Evolutionary conservation across 495 filamentous ascomycete genomes (phyloP), one percentile per base, ranked within the genome.

Genomic region (Lasiosphaeris hirsuta): DNA sequence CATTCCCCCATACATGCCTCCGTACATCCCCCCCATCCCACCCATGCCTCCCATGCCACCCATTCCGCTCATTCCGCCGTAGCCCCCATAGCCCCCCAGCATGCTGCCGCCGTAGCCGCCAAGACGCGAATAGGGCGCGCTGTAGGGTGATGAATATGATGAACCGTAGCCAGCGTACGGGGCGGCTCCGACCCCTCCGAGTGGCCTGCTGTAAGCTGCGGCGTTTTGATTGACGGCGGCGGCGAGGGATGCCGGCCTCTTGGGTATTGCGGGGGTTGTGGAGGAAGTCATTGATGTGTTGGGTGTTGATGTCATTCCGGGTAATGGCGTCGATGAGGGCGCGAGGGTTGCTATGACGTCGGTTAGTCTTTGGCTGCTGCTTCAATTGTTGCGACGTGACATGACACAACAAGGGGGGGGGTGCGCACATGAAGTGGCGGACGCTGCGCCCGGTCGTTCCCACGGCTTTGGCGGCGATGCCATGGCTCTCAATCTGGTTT

Each of bases 401-500:
- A 33, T n/a, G 3, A 49, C 13, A 43, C 41, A 50, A 55, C 47
- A 57, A 47, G 38, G 37, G 15, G 19, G 18, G 39, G n/a, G 45
- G 47, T 17, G 59, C 71, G 47, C 69, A 85, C 78, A 72, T 63
- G 70, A 70, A 77, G 80, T 71, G 63, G 82, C 75, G 57, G 80
- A 69, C 51, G 75, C 70, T 45, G 83, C 82, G 70, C 90, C 87
- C 55, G 83, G 81, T 70, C 85, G 84, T 75, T 97, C 93, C 93
- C 93, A 97, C 15, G 93, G 93, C 75, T 97, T 97, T 37, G 93
- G 93, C 63, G 93, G 93, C 74, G 92, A 93, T 61, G 84, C 83
- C 78, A 80, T 80, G 41, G 34, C 49, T 51, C 7, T 41, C 45
- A 23, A 13, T 51, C 34, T 9, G 35, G 36, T 7, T n/a, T 9